Conservation (phyloP, 2,329 filamentous ascomycete species). For the Cytospora paraplurivora region DNA sequence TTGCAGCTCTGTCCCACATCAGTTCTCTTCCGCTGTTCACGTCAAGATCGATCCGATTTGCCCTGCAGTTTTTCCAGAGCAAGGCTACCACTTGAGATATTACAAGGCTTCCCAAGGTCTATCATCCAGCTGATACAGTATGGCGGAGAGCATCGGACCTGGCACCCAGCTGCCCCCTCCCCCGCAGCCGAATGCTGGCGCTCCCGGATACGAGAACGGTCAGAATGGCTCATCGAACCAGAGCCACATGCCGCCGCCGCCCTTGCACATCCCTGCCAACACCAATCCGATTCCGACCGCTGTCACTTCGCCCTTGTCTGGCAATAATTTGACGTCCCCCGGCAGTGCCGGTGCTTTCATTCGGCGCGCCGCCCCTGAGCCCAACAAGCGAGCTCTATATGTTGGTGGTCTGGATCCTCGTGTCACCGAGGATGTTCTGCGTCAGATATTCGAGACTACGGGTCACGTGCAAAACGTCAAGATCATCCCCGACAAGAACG, state of each 20-base stretch:
- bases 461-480: slow-evolving; percentile 98
- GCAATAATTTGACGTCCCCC: slow-evolving; percentile 76
- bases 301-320: slow-evolving; percentile 84
- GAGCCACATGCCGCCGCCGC: slow-evolving; percentile 85
- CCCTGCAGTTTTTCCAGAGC: slow-evolving; percentile 7
- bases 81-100: slow-evolving; percentile 13
- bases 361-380: slow-evolving; percentile 91
- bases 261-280: slow-evolving; percentile 93
- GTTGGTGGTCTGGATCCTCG: slow-evolving; percentile 93
- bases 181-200: slow-evolving; percentile 67
- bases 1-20: slow-evolving; percentile 12
- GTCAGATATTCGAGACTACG: slow-evolving; percentile 98
- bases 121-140: slow-evolving; percentile 45
- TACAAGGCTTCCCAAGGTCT: slow-evolving; percentile 11
- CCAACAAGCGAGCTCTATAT: slow-evolving; percentile 97
- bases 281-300: slow-evolving; percentile 93
- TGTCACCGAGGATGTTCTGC: slow-evolving; percentile 93
- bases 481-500: slow-evolving; percentile 99
- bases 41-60: slow-evolving; percentile 10
- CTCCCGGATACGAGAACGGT: slow-evolving; percentile 69
- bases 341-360: slow-evolving; percentile 78
- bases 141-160: slow-evolving; percentile 76
- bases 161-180: slow-evolving; percentile 69
- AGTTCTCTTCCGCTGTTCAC: slow-evolving; percentile 14
- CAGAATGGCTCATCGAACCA: slow-evolving; percentile 70